These are phyloP conservation scores for Potentilla sterilis DNA, from an alignment of 306 rosid genomes.

Conservation along the genomic window DNA sequence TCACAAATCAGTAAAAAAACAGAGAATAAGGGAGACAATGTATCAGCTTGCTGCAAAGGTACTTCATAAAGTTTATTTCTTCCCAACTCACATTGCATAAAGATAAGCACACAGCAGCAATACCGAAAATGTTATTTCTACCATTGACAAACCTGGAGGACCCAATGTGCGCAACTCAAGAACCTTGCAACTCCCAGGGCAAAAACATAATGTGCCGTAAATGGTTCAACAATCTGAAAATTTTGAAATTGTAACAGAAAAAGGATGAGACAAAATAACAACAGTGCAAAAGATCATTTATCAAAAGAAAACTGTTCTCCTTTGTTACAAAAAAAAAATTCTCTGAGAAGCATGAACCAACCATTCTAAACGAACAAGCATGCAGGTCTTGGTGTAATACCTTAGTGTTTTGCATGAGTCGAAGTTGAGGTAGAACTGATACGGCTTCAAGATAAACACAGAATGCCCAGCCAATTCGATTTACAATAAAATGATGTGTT, in stretches of 20 bases:
- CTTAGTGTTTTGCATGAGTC: constrained; percentile 79
- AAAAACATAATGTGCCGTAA: constrained; percentile 79
- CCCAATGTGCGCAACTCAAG: constrained; percentile 87
- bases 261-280: not conserved
- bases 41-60: not conserved
- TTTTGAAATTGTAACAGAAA: constrained; percentile 4
- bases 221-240: constrained; percentile 74
- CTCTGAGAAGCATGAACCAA: not conserved
- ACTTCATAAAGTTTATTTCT: not conserved
- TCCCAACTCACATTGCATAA: not conserved
- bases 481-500: constrained; percentile 49
- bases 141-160: constrained; percentile 60
- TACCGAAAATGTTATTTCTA: not conserved
- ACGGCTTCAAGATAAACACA: constrained; percentile 90
- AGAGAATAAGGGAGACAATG: not conserved
- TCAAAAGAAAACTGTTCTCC: not conserved
- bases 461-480: constrained; percentile 71
- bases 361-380: not conserved
- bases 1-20: not conserved
- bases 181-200: constrained; percentile 82
- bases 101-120: constrained; percentile 2
- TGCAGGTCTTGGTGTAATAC: constrained; percentile 20
- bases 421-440: constrained; percentile 73
- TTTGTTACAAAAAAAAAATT: not conserved
- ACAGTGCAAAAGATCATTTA: not conserved